A percentile compares a stretch with the other conserved stretches of the same genome.
These are phyloP conservation scores for Saccharomyces hybrid DNA, from an alignment of 1,139 yeast genomes.

Conservation along the genomic window DNA sequence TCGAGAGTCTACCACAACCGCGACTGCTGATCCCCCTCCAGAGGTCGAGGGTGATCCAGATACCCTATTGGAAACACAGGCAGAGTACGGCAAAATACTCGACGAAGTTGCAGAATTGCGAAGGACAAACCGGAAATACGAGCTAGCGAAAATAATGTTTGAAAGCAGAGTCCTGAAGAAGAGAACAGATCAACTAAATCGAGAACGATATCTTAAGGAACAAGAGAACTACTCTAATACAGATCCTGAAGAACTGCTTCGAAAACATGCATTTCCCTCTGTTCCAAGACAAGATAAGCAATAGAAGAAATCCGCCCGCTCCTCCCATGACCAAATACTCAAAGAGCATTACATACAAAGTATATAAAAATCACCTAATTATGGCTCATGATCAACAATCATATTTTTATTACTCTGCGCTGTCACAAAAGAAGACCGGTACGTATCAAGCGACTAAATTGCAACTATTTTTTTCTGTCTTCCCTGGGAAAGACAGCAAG, in stretches of 20 bases:
- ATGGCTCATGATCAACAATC: neutral
- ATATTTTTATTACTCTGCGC: neutral
- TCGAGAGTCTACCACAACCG: slow-evolving; percentile 14
- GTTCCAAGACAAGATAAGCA: slow-evolving; percentile 37
- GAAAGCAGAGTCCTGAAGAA: slow-evolving; percentile 42
- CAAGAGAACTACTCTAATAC: slow-evolving; percentile 28
- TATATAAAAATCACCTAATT: neutral
- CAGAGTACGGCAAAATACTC: slow-evolving; percentile 27
- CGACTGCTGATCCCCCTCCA: neutral
- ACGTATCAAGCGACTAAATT: neutral
- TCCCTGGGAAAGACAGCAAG: neutral
- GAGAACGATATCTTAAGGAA: slow-evolving; percentile 27
- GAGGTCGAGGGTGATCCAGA: neutral
- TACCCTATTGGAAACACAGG: slow-evolving; percentile 13
- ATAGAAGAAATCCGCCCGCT: neutral
- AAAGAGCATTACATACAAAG: neutral
- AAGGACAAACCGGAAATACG: slow-evolving; percentile 39
- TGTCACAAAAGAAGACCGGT: neutral
- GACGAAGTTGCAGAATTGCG: slow-evolving; percentile 25
- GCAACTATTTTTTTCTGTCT: neutral
- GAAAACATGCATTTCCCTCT: slow-evolving; percentile 48
- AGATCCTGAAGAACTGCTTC: slow-evolving; percentile 39
- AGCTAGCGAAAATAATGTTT: slow-evolving; percentile 47
- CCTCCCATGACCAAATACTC: neutral
- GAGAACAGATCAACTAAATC: slow-evolving; percentile 35